Conservation (phyloP, 2,329 filamentous ascomycete species). For the Podosphaera fusca region DNA sequence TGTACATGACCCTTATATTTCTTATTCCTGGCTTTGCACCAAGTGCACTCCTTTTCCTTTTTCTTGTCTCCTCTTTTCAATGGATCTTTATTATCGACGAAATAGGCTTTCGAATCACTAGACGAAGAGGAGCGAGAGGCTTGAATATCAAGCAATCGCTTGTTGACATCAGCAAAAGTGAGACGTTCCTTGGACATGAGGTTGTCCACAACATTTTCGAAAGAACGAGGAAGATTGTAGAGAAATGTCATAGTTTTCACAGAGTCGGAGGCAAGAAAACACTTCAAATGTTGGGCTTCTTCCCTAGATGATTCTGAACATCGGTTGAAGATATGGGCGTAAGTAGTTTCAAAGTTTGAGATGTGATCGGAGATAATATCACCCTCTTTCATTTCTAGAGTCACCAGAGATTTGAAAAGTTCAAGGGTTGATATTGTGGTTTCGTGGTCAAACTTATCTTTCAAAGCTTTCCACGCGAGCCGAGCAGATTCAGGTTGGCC, state of each 20-base stretch:
- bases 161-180: neutral
- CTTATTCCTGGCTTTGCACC: neutral
- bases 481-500: conserved; percentile 1
- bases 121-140: neutral
- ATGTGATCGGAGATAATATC: conserved; percentile 1
- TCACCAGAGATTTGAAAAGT: neutral
- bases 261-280: neutral
- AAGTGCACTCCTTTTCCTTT: neutral
- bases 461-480: neutral
- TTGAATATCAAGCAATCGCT: neutral
- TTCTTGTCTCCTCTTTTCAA: neutral
- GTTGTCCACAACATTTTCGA: conserved; percentile 1
- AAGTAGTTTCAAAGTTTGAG: neutral
- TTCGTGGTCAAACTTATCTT: conserved; percentile 1
- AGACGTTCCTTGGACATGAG: conserved; percentile 1
- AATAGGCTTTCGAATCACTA: neutral
- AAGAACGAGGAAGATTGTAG: neutral
- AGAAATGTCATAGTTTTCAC: conserved; percentile 2
- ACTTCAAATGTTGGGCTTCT: neutral
- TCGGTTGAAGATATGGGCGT: neutral
- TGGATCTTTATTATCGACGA: neutral
- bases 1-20: conserved; percentile 1
- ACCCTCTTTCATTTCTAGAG: neutral
- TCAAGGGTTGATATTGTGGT: neutral
- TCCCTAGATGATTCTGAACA: neutral